Conservation (phyloP, 306 rosid genomes). For the Dryas drummondii region DNA sequence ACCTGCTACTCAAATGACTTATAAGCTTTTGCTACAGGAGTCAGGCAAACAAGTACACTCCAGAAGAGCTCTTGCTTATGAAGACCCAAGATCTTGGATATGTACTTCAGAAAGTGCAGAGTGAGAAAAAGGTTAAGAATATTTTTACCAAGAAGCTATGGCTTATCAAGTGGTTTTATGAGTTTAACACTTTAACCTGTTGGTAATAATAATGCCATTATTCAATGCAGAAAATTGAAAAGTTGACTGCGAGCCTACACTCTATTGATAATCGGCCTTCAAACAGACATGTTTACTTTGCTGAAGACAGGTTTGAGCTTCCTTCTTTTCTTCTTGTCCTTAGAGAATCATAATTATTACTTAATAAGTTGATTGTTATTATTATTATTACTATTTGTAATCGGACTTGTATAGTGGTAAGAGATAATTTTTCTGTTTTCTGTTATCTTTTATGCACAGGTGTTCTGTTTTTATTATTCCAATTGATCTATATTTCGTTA, state of each 20-base stretch:
- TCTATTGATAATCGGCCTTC: constrained; percentile 46
- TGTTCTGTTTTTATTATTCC: too few species aligned
- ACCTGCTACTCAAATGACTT: not conserved
- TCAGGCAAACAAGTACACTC: constrained; percentile 64
- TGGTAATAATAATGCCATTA: constrained; percentile 6
- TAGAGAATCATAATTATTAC: too few species aligned
- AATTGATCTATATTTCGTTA: too few species aligned
- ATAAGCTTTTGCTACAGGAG: constrained; percentile 39
- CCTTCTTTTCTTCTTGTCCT: not conserved
- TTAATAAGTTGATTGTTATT: too few species aligned
- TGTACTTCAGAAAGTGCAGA: constrained; percentile 69
- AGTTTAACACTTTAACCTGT: not conserved
- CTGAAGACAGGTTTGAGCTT: constrained; percentile 67
- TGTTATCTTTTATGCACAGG: too few species aligned
- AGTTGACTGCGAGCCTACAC: constrained; percentile 64
- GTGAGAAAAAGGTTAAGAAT: constrained; percentile 62
- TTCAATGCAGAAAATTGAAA: constrained; percentile 68
- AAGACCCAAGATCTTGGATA: constrained; percentile 84
- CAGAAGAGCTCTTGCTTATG: constrained; percentile 75
- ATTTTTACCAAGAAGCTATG: constrained; percentile 11
- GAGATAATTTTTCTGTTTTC: too few species aligned
- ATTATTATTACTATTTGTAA: too few species aligned
- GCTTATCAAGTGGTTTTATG: constrained; percentile 8
- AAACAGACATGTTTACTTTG: constrained; percentile 54
- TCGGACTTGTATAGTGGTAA: too few species aligned